These are phyloP conservation scores for Picea sitchensis DNA, from an alignment of 75 land plant genomes.

Conservation along the genomic window DNA sequence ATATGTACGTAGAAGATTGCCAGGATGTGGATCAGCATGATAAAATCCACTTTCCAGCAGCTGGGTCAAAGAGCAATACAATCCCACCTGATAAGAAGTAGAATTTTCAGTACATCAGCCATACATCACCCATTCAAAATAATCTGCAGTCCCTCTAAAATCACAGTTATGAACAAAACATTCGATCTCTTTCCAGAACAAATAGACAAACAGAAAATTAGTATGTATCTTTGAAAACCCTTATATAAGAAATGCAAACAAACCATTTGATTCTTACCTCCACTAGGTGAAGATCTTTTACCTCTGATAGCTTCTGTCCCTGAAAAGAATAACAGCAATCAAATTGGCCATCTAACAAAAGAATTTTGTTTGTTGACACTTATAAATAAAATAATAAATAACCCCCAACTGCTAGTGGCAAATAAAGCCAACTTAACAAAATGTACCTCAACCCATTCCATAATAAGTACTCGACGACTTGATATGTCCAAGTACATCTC, in stretches of 20 bases:
- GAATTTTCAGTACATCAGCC: slow-evolving; percentile 1
- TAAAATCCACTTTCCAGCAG: slow-evolving; percentile 93
- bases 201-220: background rate
- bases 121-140: slow-evolving; percentile 2
- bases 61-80: slow-evolving; percentile 90
- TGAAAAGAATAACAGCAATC: slow-evolving; percentile 23
- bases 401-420: background rate
- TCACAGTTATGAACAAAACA: background rate
- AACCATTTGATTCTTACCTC: slow-evolving; percentile 53
- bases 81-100: slow-evolving; percentile 66
- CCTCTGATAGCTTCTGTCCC: slow-evolving; percentile 92
- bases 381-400: background rate
- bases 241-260: background rate
- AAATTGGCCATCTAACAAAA: slow-evolving; percentile 5
- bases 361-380: background rate
- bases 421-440: slow-evolving; percentile 1
- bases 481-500: slow-evolving; percentile 73
- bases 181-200: background rate
- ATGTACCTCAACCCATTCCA: slow-evolving; percentile 98
- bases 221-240: background rate
- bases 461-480: slow-evolving; percentile 70
- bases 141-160: background rate
- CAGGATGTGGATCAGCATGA: slow-evolving; percentile 99
- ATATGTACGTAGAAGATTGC: slow-evolving; percentile 83
- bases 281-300: slow-evolving; percentile 79